Evolutionary conservation across 768 basidiomycete species (phyloP), one percentile per base, ranked within the genome.

Genomic region (Dioszegia crocea): DNA sequence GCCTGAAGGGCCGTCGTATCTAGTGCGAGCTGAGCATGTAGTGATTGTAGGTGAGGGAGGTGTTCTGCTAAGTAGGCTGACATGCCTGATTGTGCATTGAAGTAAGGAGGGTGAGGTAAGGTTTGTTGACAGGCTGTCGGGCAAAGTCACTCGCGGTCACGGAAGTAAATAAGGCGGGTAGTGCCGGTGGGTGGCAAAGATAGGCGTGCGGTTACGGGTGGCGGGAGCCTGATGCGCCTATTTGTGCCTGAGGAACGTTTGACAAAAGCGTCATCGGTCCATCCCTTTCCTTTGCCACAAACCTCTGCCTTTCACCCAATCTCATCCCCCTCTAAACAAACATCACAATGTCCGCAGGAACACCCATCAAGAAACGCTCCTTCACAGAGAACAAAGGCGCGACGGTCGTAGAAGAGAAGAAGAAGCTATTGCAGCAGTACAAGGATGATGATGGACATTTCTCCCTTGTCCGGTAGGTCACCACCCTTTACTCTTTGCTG

Each of bases 381-480:
- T 27, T 53, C 51, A 53, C 51, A 40, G 51, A 53, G 38, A 29
- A 53, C 17, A 70, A 73, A 54, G 69, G 73, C 40, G 61, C 60
- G 10, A 66, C 67, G 2, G 66, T 73, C n/a, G 50, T 41, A 6
- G 69, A 69, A 59, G 75, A 77, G 65, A 74, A 72, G 63, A 68
- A 72, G 60, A 76, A 76, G 55, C 52, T 66, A 36, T 56, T 71
- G 36, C 79, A 77, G 66, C 75, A 76, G 47, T 69, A 83, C 46
- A 83, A 87, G 65, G 86, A 92, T 63, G 87, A 88, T 23, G 87
- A 92, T 59, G 91, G 96, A 21, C 96, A 99, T 79, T 99, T 99
- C 78, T 92, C 91, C 21, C 85, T 99, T 55, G 96, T 98, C 77
- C 86, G 94, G 94, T 93, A 74, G 54, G 75, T 38, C n/a, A 16